phyloP scores from a whole-genome alignment of 73 alveolate species.

The Tetrahymena thermophila region DNA sequence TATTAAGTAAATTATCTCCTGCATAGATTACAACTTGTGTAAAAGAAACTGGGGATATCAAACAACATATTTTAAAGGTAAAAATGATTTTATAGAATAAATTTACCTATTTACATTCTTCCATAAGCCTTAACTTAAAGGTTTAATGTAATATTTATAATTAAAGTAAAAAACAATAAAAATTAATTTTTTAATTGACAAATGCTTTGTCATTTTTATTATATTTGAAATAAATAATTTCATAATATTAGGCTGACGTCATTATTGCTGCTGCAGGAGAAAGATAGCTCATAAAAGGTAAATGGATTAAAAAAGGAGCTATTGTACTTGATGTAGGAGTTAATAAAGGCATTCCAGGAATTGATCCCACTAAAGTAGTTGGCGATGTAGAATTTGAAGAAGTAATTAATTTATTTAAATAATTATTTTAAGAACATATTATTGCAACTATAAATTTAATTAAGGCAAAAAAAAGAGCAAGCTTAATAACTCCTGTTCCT shows the following conservation, averaged over 20 bases:
- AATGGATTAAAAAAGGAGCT: conserved; percentile 63
- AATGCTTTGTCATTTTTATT: conserved; percentile 28
- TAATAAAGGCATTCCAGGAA: conserved; percentile 8
- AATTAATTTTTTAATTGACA: too few species aligned
- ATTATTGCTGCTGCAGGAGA: conserved; percentile 61
- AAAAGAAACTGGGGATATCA: not conserved
- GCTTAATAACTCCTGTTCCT: conserved; percentile 70
- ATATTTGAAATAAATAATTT: not conserved
- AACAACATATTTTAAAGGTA: conserved; percentile 47
- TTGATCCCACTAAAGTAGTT: not conserved
- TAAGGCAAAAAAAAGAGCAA: conserved; percentile 28
- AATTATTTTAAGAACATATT: not conserved
- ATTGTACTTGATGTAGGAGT: conserved; percentile 74
- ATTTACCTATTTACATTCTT: too few species aligned
- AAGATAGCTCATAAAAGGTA: conserved; percentile 55
- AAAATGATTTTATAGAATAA: not conserved
- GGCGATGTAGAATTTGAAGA: conserved; percentile 29
- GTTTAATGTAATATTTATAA: too few species aligned
- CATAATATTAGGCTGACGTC: conserved; percentile 48
- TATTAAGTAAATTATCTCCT: conserved; percentile 8
- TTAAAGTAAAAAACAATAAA: too few species aligned
- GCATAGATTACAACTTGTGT: not conserved
- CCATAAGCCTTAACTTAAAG: too few species aligned
- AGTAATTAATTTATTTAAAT: not conserved
- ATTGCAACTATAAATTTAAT: not conserved